These are phyloP conservation scores for Wallacemonas collosoma DNA, from an alignment of 208 protist species.

Conservation along the genomic window DNA sequence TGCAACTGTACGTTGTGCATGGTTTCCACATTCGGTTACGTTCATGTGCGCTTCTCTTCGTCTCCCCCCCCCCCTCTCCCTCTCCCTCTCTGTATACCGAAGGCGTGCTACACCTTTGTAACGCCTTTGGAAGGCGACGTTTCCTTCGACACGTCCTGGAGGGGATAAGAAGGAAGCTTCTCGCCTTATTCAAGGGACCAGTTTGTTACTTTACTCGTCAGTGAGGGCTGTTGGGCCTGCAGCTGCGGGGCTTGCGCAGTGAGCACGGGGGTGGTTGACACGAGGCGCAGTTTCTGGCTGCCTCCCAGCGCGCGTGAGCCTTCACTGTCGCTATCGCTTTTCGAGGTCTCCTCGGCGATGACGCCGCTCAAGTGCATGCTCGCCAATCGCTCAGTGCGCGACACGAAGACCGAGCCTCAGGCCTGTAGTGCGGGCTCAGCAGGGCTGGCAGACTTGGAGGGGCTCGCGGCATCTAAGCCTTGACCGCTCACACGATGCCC, in stretches of 20 bases:
- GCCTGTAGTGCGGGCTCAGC: background rate
- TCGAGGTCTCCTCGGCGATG: slow-evolving; percentile 27
- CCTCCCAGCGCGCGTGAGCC: slow-evolving; percentile 1
- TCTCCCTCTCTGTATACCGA: background rate
- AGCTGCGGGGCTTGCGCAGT: background rate
- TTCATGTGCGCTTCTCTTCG: background rate
- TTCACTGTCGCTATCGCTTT: slow-evolving; percentile 26
- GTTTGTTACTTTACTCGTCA: background rate
- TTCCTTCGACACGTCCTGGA: background rate
- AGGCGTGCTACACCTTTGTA: background rate
- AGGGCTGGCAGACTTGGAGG: background rate
- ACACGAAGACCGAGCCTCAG: slow-evolving; percentile 28
- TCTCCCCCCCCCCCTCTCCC: background rate
- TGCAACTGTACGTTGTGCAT: too few relatives aligned
- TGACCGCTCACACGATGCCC: slow-evolving; percentile 1
- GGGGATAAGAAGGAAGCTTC: background rate
- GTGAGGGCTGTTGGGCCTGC: background rate
- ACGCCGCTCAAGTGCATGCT: slow-evolving; percentile 19
- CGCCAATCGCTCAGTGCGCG: slow-evolving; percentile 30
- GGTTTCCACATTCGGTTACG: too few relatives aligned
- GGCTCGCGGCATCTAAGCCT: background rate
- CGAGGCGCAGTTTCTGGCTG: slow-evolving; percentile 30
- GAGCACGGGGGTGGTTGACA: slow-evolving; percentile 18
- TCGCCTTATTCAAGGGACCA: background rate
- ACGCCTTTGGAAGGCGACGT: background rate